These are phyloP conservation scores for Suhomyces guaymorum DNA, from an alignment of 1,139 yeast species.

Conservation along the genomic window DNA sequence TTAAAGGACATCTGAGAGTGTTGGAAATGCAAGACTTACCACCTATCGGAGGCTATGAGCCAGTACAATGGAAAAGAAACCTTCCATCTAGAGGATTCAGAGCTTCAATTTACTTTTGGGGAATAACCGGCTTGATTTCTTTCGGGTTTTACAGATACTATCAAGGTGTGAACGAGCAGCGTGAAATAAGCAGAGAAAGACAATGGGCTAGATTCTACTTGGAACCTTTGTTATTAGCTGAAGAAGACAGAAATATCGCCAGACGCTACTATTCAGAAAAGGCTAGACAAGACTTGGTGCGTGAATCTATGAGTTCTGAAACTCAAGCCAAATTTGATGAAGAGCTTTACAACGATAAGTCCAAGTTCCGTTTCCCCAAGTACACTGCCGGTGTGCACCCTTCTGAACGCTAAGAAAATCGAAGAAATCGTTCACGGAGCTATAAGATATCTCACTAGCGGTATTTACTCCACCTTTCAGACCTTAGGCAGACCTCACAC, in stretches of 20 bases:
- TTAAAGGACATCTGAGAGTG: background rate
- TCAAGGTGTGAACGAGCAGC: slow-evolving; percentile 72
- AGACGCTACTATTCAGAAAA: slow-evolving; percentile 70
- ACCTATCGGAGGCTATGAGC: slow-evolving; percentile 84
- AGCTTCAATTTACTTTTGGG: slow-evolving; percentile 69
- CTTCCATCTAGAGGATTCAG: slow-evolving; percentile 84
- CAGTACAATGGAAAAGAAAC: slow-evolving; percentile 88
- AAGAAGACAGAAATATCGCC: slow-evolving; percentile 75
- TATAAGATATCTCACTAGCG: no score
- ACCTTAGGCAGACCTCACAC: no score
- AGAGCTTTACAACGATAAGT: slow-evolving; percentile 47
- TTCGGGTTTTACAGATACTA: slow-evolving; percentile 72
- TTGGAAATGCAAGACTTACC: slow-evolving; percentile 86
- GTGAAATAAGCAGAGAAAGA: slow-evolving; percentile 75
- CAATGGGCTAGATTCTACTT: slow-evolving; percentile 76
- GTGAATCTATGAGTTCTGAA: slow-evolving; percentile 45
- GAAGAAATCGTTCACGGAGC: no score
- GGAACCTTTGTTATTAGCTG: slow-evolving; percentile 77
- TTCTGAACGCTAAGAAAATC: slow-evolving; percentile 34
- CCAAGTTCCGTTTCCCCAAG: slow-evolving; percentile 48
- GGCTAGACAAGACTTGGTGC: slow-evolving; percentile 62
- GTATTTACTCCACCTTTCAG: no score
- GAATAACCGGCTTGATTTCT: slow-evolving; percentile 61
- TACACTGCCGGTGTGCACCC: slow-evolving; percentile 46
- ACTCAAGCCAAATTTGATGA: slow-evolving; percentile 44